Evolutionary conservation across 2,329 filamentous ascomycete genomes (phyloP).

Genomic region (Rhynchosporium agropyri): DNA sequence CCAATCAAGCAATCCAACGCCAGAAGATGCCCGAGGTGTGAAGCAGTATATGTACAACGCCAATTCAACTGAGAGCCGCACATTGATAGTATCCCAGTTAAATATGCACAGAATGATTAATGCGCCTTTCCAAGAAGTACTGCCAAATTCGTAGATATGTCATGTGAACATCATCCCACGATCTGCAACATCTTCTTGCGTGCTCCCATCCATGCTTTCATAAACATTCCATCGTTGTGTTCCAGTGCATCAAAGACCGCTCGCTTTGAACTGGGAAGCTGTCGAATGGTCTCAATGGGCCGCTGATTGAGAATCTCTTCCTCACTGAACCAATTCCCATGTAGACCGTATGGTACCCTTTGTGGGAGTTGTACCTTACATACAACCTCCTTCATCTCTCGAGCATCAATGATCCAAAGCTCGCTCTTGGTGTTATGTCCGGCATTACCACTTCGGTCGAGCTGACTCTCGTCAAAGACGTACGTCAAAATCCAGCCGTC

Average conservation of each 20-base stretch:
- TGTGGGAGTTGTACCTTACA: slow-evolving; percentile 63
- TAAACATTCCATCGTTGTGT: slow-evolving; percentile 17
- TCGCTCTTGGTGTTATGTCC: slow-evolving; percentile 55
- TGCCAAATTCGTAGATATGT: neutral
- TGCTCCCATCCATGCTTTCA: slow-evolving; percentile 29
- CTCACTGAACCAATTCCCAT: slow-evolving; percentile 63
- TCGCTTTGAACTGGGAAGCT: slow-evolving; percentile 24
- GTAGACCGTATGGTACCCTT: slow-evolving; percentile 70
- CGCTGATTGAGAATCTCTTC: slow-evolving; percentile 54
- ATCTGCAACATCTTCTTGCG: slow-evolving; percentile 29
- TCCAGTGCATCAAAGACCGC: neutral
- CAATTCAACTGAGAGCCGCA: neutral
- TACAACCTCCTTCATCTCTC: slow-evolving; percentile 61
- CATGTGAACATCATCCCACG: slow-evolving; percentile 24
- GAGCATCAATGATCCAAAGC: slow-evolving; percentile 70
- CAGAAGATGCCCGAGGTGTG: neutral
- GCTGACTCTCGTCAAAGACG: slow-evolving; percentile 69
- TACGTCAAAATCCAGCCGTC: slow-evolving; percentile 70
- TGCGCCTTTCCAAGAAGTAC: neutral
- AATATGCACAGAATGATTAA: neutral
- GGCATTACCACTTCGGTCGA: slow-evolving; percentile 46
- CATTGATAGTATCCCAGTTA: neutral
- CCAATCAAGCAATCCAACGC: neutral
- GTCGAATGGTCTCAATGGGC: slow-evolving; percentile 33
- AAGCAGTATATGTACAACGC: slow-evolving; percentile 1